phyloP scores from a whole-genome alignment of 805 yeast genomes.

The Candida fluviatilis region DNA sequence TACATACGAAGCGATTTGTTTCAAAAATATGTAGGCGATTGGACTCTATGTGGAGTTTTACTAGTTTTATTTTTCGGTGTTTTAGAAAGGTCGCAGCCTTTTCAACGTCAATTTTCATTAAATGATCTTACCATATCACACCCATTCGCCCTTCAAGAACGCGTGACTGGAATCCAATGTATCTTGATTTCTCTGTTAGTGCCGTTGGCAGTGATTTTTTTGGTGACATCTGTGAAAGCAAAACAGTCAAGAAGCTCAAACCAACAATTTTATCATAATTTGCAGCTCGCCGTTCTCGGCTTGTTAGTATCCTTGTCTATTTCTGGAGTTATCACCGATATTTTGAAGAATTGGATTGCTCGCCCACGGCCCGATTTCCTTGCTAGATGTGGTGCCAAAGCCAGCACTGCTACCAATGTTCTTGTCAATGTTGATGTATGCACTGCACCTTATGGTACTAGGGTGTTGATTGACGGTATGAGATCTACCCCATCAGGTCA shows the following conservation, averaged over 20 bases:
- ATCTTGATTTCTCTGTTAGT: slow-evolving; percentile 22
- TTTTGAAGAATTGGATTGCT: slow-evolving; percentile 32
- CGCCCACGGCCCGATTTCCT: slow-evolving; percentile 34
- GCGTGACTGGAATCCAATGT: slow-evolving; percentile 28
- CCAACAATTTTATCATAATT: slow-evolving; percentile 7
- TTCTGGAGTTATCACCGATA: slow-evolving; percentile 33
- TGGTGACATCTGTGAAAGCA: slow-evolving; percentile 8
- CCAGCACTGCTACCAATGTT: slow-evolving; percentile 19
- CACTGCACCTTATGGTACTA: slow-evolving; percentile 28
- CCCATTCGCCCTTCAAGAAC: slow-evolving; percentile 29
- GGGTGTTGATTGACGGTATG: slow-evolving; percentile 45
- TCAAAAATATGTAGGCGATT: slow-evolving; percentile 18
- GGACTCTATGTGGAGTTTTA: slow-evolving; percentile 23
- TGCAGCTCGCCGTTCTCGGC: slow-evolving; percentile 29
- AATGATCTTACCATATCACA: slow-evolving; percentile 30
- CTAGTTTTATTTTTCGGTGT: slow-evolving; percentile 23
- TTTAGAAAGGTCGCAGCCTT: slow-evolving; percentile 31
- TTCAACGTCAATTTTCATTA: slow-evolving; percentile 30
- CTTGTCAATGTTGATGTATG: slow-evolving; percentile 27
- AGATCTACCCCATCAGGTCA: slow-evolving; percentile 59
- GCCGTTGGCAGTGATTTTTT: slow-evolving; percentile 15
- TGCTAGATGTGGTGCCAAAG: slow-evolving; percentile 27
- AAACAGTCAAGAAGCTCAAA: background rate
- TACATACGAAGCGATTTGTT: slow-evolving; percentile 7
- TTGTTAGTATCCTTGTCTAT: slow-evolving; percentile 23